phyloP scores from a whole-genome alignment of 140 eudicot species.

The Anethum foeniculum region DNA sequence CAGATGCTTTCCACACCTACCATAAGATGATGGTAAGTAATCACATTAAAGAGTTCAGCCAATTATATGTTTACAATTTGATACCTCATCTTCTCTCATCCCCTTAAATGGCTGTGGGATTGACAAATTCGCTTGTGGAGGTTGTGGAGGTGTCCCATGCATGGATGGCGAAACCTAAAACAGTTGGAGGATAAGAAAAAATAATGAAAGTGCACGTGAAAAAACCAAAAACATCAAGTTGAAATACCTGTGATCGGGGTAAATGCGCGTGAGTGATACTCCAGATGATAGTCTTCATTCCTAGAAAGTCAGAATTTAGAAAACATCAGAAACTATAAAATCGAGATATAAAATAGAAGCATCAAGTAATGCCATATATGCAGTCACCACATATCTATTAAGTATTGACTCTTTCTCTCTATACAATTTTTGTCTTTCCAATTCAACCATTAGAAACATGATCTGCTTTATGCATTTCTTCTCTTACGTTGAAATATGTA shows the following conservation, averaged over 20 bases:
- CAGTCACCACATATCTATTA: neutral
- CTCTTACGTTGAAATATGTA: neutral
- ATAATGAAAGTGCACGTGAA: neutral
- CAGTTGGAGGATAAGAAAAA: slow-evolving; percentile 7
- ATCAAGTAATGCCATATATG: neutral
- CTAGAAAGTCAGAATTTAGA: slow-evolving; percentile 25
- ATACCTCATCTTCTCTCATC: slow-evolving; percentile 97
- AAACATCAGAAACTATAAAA: neutral
- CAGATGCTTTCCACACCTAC: slow-evolving; percentile 95
- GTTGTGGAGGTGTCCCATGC: slow-evolving; percentile 79
- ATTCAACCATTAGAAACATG: neutral
- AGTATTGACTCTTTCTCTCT: neutral
- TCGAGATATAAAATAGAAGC: slow-evolving; percentile 7
- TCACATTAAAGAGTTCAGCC: slow-evolving; percentile 2
- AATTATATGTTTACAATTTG: neutral
- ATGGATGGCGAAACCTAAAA: slow-evolving; percentile 65
- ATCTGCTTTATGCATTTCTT: neutral
- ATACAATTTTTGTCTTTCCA: neutral
- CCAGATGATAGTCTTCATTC: slow-evolving; percentile 99
- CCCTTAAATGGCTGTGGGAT: slow-evolving; percentile 73
- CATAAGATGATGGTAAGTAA: slow-evolving; percentile 19
- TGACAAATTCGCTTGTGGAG: slow-evolving; percentile 52
- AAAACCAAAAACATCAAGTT: slow-evolving; percentile 8
- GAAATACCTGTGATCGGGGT: slow-evolving; percentile 86
- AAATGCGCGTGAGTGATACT: slow-evolving; percentile 95